Evolutionary conservation across 139 green algal species (phyloP), one percentile per base, ranked within the genome.

Genomic region (Chlorella sp.): DNA sequence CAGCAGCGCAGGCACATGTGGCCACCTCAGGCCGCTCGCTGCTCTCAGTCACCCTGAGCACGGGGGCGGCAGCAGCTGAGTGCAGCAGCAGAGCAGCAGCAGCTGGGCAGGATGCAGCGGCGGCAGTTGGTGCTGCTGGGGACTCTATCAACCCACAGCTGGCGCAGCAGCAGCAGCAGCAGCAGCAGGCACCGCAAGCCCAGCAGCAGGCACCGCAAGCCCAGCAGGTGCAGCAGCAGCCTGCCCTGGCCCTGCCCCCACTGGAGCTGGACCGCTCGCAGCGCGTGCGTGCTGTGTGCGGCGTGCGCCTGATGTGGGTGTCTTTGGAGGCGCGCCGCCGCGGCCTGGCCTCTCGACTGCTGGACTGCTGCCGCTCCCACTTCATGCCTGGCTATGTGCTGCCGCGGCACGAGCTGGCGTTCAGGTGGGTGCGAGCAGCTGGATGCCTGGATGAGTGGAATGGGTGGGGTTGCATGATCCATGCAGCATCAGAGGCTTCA

Each of bases 221-320:
- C 44, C 56, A 26, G 56, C 32, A 30, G 47, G n/a, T 4, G 12
- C n/a, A 20, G 26, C 76, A 60, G 15, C 51, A 60, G 51, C 51
- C 51, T 15, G 12, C 51, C 15, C 11, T 21, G 15, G 44, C 44
- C 44, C 51, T 26, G 34, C 17, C 57, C 11, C 57, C 47, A 62
- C 71, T 85, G 32, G 62, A 44, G 70, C 62, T 84, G 62, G 82
- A 87, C 73, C 51, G 64, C 20, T 26, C 26, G 20, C 23, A 38
- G 39, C 41, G 30, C 18, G 44, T 72, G 56, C 51, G 41, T 1
- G 86, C 87, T 5, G 83, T 76, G 30, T 87, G 86, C 75, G 90
- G 88, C 23, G 80, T 93, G 69, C 87, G 90, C 7, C 36, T 89
- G 16, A 74, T 93, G 56, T 93, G 90, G 90, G 86, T 89, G 28